Conservation (phyloP, 2,329 filamentous ascomycete species). For the Calonectria ilicicola region DNA sequence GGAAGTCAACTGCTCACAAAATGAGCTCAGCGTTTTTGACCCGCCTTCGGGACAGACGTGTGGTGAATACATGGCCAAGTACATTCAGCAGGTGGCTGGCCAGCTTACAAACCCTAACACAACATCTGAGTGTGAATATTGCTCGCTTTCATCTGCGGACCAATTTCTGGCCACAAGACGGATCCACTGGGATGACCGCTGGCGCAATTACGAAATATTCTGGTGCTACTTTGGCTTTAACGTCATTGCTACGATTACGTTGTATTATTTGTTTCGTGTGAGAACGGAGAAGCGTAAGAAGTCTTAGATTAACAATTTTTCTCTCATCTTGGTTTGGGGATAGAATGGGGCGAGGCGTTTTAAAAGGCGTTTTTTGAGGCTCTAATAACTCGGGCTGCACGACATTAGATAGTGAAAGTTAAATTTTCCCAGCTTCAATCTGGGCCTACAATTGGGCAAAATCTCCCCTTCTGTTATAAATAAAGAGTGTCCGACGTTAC, state of each 20-base stretch:
- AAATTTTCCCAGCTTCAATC: background rate
- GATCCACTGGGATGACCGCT: constrained; percentile 62
- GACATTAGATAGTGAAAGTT: background rate
- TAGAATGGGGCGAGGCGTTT: background rate
- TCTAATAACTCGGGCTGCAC: too few species aligned
- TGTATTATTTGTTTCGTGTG: constrained; percentile 62
- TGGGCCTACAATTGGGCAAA: too few species aligned
- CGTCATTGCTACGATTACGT: constrained; percentile 62
- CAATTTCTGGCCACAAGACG: constrained; percentile 61
- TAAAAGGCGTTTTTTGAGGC: background rate
- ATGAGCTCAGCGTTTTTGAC: constrained; percentile 72
- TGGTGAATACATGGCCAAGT: constrained; percentile 5
- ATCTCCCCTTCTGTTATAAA: background rate
- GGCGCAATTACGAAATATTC: constrained; percentile 75
- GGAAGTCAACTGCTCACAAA: constrained; percentile 58
- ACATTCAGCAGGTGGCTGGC: constrained; percentile 49
- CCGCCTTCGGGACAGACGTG: constrained; percentile 55
- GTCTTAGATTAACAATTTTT: background rate
- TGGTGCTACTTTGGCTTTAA: constrained; percentile 74
- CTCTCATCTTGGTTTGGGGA: background rate
- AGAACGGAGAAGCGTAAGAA: constrained; percentile 21
- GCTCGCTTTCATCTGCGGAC: constrained; percentile 67
- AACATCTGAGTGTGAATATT: constrained; percentile 71
- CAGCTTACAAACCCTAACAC: constrained; percentile 69
- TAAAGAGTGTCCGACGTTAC: background rate